Conservation (phyloP, 495 filamentous ascomycete species). For the Neurospora hispaniola region DNA sequence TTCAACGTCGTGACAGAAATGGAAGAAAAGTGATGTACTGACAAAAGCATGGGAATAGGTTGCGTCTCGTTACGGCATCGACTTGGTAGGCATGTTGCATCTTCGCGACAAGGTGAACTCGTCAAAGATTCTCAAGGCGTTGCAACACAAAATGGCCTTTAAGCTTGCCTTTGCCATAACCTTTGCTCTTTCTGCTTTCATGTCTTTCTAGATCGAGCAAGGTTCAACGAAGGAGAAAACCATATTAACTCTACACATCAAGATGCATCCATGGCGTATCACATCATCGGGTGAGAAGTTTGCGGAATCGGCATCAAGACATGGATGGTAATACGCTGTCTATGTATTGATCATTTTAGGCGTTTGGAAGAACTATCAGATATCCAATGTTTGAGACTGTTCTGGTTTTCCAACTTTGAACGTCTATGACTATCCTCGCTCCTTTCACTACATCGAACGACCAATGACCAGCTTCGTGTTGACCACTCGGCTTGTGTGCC, state of each 20-base stretch:
- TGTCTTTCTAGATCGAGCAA: slow-evolving; percentile 37
- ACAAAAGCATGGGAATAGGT: slow-evolving; percentile 33
- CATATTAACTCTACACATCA: neutral
- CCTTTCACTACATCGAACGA: neutral
- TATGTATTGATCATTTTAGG: neutral
- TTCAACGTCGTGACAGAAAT: neutral
- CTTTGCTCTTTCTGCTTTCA: slow-evolving; percentile 70
- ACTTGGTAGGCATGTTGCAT: slow-evolving; percentile 37
- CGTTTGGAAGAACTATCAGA: neutral
- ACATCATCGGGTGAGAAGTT: neutral
- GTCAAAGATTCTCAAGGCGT: slow-evolving; percentile 47
- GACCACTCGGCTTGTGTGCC: neutral
- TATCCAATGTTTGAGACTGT: neutral
- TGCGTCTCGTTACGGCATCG: slow-evolving; percentile 62
- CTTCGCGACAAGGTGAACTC: slow-evolving; percentile 27
- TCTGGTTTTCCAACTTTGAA: neutral
- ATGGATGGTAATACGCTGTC: neutral
- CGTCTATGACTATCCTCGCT: neutral
- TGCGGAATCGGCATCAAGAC: neutral
- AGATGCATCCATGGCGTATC: neutral
- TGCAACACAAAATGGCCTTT: slow-evolving; percentile 61
- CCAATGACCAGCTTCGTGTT: neutral
- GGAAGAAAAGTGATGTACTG: neutral
- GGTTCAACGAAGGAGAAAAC: neutral
- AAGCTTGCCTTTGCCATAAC: slow-evolving; percentile 69